These are phyloP conservation scores for Lagenidium sp. DNA, from an alignment of 352 stramenopile species.

Conservation along the genomic window DNA sequence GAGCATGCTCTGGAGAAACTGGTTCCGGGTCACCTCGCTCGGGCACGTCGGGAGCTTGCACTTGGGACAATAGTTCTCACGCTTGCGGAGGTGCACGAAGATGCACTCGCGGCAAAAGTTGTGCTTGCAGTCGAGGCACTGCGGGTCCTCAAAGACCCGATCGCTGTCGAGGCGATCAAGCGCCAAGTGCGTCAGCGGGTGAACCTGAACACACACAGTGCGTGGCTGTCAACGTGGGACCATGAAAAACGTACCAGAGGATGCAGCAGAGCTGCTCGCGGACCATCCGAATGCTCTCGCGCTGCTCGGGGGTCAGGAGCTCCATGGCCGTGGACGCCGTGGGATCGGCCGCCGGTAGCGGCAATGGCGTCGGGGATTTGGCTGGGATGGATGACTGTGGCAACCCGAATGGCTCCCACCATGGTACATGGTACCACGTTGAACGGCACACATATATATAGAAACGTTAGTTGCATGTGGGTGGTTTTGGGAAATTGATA, in stretches of 20 bases:
- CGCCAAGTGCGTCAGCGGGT: too few relatives aligned
- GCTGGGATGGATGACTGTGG: too few relatives aligned
- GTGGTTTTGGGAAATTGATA: too few relatives aligned
- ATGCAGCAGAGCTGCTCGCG: conserved; percentile 72
- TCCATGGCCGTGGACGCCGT: conserved; percentile 24
- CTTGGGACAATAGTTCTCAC: conserved; percentile 50
- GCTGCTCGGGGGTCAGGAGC: conserved; percentile 39
- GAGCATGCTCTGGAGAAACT: conserved; percentile 81
- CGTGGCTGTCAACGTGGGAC: too few relatives aligned
- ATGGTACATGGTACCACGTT: too few relatives aligned
- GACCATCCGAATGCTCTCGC: conserved; percentile 61
- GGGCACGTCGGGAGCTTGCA: conserved; percentile 66
- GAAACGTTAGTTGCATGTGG: too few relatives aligned
- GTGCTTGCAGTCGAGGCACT: conserved; percentile 84
- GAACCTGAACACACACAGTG: too few relatives aligned
- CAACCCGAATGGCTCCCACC: too few relatives aligned
- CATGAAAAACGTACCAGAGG: conserved; percentile 40
- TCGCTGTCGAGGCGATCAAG: too few relatives aligned
- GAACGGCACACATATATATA: too few relatives aligned
- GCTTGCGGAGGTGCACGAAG: conserved; percentile 43
- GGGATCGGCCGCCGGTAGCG: not conserved
- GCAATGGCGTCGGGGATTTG: too few relatives aligned
- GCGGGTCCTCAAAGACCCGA: conserved; percentile 71
- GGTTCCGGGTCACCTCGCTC: conserved; percentile 76
- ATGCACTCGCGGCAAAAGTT: conserved; percentile 82